Evolutionary conservation across 768 basidiomycete genomes (phyloP), one percentile per base, ranked within the genome.

Genomic region (Clathrus columnatus): DNA sequence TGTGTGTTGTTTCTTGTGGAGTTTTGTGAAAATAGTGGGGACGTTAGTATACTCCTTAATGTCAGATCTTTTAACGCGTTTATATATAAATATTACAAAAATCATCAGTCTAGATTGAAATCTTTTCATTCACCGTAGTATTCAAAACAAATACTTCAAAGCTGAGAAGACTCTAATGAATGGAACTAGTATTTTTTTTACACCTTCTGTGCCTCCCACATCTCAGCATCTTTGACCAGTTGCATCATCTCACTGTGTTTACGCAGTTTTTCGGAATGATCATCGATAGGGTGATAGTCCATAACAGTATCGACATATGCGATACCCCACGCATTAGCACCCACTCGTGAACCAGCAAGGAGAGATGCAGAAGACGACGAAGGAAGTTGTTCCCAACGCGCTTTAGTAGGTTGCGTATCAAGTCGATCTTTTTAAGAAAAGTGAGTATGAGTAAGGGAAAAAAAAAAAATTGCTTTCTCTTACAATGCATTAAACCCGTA

Each of bases 311-410:
- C 89, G 18, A 90, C 74, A 80, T 85, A 88, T 4, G 86, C 85
- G 49, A 91, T 66, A 0, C 78, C 87, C 91, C 90, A 91, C 4
- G 85, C 87, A 0, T 80, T 82, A 61, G 85, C 82, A 6, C 91
- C 89, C 1, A 78, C 79, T 66, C 86, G 87, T 0, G 83, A 79
- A 2, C 85, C 86, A 87, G 70, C 20, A 87, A 4, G n/a, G 36
- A n/a, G 10, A 36, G 36, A 36, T 36, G 36, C n/a, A 5, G 36
- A 36, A 17, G 68, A 70, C 0, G 63, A 64, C 0, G 70, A 64
- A 7, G 80, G 76, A 7, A 85, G 51, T 1, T 69, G 69, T 59
- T 85, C 83, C 81, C 85, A 82, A 17, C 76, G 76, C 54, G 72
- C 74, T 41, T 68, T 72, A 0, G 82, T 85, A 0, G 92, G 83